phyloP scores from a whole-genome alignment of 2,329 filamentous ascomycete species.

The Calcarisporium arbuscula region DNA sequence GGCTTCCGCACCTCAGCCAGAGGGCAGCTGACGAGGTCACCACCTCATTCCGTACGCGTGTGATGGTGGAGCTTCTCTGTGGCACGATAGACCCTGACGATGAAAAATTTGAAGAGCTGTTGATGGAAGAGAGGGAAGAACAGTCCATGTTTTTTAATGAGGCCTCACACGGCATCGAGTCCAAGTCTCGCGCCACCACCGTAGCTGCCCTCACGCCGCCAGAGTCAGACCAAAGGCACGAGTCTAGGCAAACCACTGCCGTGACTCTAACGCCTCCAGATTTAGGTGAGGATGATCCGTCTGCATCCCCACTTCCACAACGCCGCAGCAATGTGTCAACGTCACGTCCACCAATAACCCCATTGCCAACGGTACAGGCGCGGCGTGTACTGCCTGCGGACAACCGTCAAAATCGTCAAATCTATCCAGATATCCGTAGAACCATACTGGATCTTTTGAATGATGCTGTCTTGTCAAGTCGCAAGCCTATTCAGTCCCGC shows the following conservation, averaged over 20 bases:
- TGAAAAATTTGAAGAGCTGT: not conserved
- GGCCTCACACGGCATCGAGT: constrained; percentile 1
- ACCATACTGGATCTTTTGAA: constrained; percentile 1
- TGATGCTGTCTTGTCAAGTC: not conserved
- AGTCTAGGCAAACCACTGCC: not conserved
- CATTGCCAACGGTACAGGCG: no score
- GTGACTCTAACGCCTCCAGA: not conserved
- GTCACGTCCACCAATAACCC: no score
- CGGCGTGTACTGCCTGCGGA: no score
- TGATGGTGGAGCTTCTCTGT: constrained; percentile 6
- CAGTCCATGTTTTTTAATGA: constrained; percentile 4
- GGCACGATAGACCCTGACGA: constrained; percentile 2
- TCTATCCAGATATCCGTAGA: not conserved
- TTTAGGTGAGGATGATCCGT: not conserved
- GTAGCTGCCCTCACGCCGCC: no score
- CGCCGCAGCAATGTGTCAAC: not conserved
- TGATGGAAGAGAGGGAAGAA: constrained; percentile 2
- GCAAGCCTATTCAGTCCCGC: not conserved
- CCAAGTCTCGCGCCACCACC: no score
- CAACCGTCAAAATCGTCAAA: not conserved
- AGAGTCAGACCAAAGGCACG: not conserved
- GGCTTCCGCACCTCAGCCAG: constrained; percentile 3
- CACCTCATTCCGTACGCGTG: constrained; percentile 2
- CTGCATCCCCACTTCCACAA: not conserved
- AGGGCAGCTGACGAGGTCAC: constrained; percentile 1